Evolutionary conservation across 73 alveolate species (phyloP).

Genomic region (Stentor roeselii): DNA sequence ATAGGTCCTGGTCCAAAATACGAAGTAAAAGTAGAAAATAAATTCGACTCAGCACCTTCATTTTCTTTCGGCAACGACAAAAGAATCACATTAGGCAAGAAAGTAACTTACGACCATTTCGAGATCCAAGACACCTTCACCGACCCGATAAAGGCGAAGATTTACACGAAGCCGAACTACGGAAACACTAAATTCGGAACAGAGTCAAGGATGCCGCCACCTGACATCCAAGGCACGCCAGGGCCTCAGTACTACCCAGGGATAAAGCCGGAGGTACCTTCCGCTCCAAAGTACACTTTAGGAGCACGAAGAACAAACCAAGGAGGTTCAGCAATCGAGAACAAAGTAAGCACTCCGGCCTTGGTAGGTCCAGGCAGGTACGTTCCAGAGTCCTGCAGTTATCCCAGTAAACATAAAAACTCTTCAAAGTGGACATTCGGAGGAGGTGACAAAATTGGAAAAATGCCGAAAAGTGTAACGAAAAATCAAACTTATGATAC

Average conservation of each 20-base stretch:
- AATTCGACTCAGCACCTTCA: no score
- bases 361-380: constrained; percentile 81
- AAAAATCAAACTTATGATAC: constrained; percentile 71
- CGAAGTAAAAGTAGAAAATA: no score
- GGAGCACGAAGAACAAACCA: constrained; percentile 67
- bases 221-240: constrained; percentile 64
- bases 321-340: constrained; percentile 60
- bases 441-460: constrained; percentile 60
- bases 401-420: constrained; percentile 54
- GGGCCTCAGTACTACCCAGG: constrained; percentile 77
- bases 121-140: constrained; percentile 53
- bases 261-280: constrained; percentile 54
- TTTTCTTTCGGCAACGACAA: no score
- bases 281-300: constrained; percentile 59
- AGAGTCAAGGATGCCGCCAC: constrained; percentile 56
- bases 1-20: no score
- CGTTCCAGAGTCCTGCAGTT: constrained; percentile 62
- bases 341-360: constrained; percentile 68
- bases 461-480: constrained; percentile 51
- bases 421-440: constrained; percentile 73
- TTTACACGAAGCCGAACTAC: constrained; percentile 49
- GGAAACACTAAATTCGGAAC: constrained; percentile 64
- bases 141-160: constrained; percentile 61
- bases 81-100: constrained; percentile 32
- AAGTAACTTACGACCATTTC: constrained; percentile 55